phyloP scores from a whole-genome alignment of 768 basidiomycete genomes.

The Phaffia australis region DNA sequence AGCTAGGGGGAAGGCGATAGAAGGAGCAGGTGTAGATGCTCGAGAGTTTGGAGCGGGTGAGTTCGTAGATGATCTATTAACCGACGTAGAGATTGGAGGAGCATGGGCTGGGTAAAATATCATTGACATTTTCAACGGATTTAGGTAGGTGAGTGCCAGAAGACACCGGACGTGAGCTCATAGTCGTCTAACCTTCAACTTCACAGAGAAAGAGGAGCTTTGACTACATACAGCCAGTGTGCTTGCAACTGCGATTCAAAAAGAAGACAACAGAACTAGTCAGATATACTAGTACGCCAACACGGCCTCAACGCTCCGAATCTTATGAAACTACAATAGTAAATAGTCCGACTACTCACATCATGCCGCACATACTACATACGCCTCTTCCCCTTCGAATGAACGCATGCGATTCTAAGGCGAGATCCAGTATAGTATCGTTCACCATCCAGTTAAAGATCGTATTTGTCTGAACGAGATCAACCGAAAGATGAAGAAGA shows the following conservation, averaged over 20 bases:
- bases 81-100: neutral
- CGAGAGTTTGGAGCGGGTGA: neutral
- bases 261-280: too few species aligned
- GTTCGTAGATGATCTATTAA: constrained; percentile 3
- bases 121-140: neutral
- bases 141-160: too few species aligned
- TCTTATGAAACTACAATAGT: neutral
- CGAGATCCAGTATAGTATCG: neutral
- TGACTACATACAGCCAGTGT: too few species aligned
- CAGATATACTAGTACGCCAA: too few species aligned
- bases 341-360: neutral
- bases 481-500: too few species aligned
- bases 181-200: too few species aligned
- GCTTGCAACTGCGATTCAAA: too few species aligned
- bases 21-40: neutral
- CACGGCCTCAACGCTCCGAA: too few species aligned
- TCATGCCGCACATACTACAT: constrained; percentile 4
- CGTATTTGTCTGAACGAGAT: too few species aligned
- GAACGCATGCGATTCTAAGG: constrained; percentile 7
- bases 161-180: too few species aligned
- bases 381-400: constrained; percentile 1
- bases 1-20: neutral
- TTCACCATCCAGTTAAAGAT: neutral
- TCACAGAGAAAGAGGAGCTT: too few species aligned
- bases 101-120: too few species aligned